Percentiles rank a stretch among this genome's conserved stretches.
Conservation (phyloP, 208 protist species). For the Trypanosoma vivax region DNA sequence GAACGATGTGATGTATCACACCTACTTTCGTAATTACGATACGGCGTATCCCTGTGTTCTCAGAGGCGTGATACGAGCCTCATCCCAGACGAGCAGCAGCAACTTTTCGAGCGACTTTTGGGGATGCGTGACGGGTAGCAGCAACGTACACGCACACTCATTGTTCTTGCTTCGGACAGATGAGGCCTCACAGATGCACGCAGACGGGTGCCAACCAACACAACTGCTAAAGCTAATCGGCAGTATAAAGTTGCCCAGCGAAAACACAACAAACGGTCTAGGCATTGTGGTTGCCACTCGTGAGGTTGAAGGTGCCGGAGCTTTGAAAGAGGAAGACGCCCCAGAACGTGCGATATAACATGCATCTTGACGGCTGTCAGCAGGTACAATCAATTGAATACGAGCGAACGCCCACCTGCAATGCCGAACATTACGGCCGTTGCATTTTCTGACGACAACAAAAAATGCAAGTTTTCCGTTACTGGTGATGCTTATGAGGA, state of each 20-base stretch:
- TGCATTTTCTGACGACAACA: conserved; percentile 5
- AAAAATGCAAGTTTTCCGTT: background rate
- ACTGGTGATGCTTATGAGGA: background rate
- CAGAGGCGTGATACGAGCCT: background rate
- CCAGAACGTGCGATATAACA: conserved; percentile 13
- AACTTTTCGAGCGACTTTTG: background rate
- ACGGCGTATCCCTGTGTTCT: conserved; percentile 3
- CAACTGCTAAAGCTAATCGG: background rate
- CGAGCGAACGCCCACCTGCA: background rate
- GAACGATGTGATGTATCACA: conserved; percentile 3
- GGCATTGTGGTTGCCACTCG: background rate
- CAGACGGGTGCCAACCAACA: background rate
- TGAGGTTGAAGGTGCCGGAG: background rate
- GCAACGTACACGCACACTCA: background rate
- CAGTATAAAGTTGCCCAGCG: background rate
- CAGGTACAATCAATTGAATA: conserved; percentile 4
- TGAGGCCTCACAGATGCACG: background rate
- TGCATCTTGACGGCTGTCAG: conserved; percentile 7
- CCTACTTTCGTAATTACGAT: conserved; percentile 14
- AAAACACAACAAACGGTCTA: background rate
- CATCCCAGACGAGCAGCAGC: background rate
- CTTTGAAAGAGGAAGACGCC: no score
- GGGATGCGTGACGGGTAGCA: conserved; percentile 1
- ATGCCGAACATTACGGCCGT: conserved; percentile 8
- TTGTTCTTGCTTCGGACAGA: background rate